Evolutionary conservation across 805 yeast species (phyloP), one percentile per base, ranked within the genome.

Genomic region (Nakazawaea peltata): DNA sequence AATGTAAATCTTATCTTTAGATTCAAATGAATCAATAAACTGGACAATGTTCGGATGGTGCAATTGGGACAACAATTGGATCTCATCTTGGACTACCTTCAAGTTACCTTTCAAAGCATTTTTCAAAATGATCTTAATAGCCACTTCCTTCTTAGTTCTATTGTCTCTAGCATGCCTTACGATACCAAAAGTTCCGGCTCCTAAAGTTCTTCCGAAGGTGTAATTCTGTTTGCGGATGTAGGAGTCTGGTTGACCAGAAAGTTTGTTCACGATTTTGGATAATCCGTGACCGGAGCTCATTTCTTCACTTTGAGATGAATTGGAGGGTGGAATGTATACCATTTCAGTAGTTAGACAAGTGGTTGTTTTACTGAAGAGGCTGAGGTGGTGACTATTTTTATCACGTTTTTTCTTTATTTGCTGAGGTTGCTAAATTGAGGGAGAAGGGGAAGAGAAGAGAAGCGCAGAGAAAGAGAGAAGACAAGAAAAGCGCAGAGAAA

Each of bases 131-230:
- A 90, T 86, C 62, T 90, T 90, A 44, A 90, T 73, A 0, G 97
- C 97, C 12, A 87, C 95, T 40, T 81, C 77, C 47, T 85, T 86
- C 18, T 61, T 59, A 9, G 66, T 61, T 23, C 41, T 48, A 44
- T 57, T 59, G 38, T 61, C 59, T 23, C 61, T 48, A 2, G 96
- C 97, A 43, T 73, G 71, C 46, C 95, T 69, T 3, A 90, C 97
- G 2, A 90, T 80, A 26, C 98, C 97, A 57, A 86, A 92, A 1
- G 94, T 75, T 4, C 98, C 97, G 0, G 97, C 97, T 8, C 97
- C 97, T 10, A 88, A 60, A 0, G 95, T 85, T 41, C 73, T 74
- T 10, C 88, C 90, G 54, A 87, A 84, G 7, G 77, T 72, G 50
- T 85, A 88, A 41, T 72, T 66, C 32, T 67, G 56, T 57, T 86